Conservation (phyloP, 2,329 filamentous ascomycete species). For the Colletotrichum chrysophilum region DNA sequence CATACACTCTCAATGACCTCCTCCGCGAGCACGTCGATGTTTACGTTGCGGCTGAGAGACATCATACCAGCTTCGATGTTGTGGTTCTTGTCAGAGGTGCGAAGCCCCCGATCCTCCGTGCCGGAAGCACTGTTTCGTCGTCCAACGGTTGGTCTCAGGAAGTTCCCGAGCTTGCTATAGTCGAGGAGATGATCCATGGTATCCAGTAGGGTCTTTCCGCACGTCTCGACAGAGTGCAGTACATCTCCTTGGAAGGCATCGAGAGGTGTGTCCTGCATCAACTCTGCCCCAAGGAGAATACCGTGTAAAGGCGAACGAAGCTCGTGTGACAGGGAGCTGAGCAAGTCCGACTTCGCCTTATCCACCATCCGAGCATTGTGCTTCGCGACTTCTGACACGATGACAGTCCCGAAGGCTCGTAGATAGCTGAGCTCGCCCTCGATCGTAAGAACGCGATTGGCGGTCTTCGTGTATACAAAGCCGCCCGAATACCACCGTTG, state of each 20-base stretch:
- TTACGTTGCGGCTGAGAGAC: constrained; percentile 29
- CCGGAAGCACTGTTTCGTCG: no score
- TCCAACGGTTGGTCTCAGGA: constrained; percentile 4
- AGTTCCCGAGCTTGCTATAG: constrained; percentile 45
- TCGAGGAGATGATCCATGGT: constrained; percentile 55
- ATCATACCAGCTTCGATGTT: constrained; percentile 25
- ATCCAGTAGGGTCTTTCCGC: constrained; percentile 49
- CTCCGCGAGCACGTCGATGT: constrained; percentile 36
- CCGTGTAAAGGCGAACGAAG: constrained; percentile 66
- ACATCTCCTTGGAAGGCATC: constrained; percentile 46
- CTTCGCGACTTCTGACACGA: constrained; percentile 61
- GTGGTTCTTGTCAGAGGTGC: background rate
- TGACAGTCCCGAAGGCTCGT: constrained; percentile 55
- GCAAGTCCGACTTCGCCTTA: constrained; percentile 60
- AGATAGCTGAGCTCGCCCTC: constrained; percentile 57
- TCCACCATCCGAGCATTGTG: constrained; percentile 42
- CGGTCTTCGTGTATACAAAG: constrained; percentile 52
- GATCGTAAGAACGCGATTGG: constrained; percentile 47
- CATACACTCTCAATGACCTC: constrained; percentile 44
- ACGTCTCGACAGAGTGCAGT: constrained; percentile 48
- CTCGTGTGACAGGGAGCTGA: constrained; percentile 67
- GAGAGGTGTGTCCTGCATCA: constrained; percentile 57
- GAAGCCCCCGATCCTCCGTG: background rate
- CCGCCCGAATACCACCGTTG: constrained; percentile 55
- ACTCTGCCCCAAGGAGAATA: constrained; percentile 58